phyloP scores from a whole-genome alignment of 176 grass and related monocot species.

The Cocos nucifera region DNA sequence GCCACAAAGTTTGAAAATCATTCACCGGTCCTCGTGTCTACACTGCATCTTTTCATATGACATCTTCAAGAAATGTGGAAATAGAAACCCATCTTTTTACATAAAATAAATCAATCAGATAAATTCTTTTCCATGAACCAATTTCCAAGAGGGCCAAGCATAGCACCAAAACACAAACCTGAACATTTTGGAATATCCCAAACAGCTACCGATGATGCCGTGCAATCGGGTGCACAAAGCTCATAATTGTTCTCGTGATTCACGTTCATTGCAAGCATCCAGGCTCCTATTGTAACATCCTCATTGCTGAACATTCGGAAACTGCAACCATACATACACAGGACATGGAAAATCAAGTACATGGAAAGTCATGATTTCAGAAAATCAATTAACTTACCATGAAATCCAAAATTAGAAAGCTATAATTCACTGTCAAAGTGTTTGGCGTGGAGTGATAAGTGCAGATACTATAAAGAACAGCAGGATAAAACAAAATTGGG shows the following conservation, averaged over 20 bases:
- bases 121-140: no score
- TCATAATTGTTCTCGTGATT: constrained; percentile 87
- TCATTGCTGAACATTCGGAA: constrained; percentile 99
- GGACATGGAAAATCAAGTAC: not conserved
- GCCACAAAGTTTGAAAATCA: no score
- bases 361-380: not conserved
- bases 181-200: constrained; percentile 99
- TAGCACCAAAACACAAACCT: constrained; percentile 31
- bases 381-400: not conserved
- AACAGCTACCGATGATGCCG: constrained; percentile 73
- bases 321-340: constrained; percentile 30
- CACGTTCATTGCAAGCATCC: constrained; percentile 99
- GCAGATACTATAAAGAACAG: no score
- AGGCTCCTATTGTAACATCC: constrained; percentile 93
- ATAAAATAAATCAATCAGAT: no score
- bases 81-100: no score
- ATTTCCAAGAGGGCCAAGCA: no score
- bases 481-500: no score
- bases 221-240: constrained; percentile 77
- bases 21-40: no score
- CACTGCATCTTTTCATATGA: no score
- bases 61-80: no score
- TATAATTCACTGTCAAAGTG: not conserved
- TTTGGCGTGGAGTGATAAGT: not conserved
- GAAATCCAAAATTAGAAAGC: not conserved